These are phyloP conservation scores for Scorias spongiosa DNA, from an alignment of 2,329 filamentous ascomycete species.

Conservation along the genomic window DNA sequence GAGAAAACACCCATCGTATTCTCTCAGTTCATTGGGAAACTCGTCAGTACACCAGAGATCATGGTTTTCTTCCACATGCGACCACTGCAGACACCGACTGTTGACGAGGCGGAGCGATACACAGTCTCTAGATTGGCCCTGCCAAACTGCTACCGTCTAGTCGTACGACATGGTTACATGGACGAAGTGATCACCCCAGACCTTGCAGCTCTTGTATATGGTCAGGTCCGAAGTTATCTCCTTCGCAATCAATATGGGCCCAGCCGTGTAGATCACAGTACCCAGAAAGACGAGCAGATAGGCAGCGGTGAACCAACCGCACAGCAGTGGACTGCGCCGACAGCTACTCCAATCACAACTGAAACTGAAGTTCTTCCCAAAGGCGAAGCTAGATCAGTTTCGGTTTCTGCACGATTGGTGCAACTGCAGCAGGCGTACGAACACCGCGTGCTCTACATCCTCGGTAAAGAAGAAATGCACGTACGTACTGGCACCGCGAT, in stretches of 20 bases:
- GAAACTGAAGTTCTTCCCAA: neutral
- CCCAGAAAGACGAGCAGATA: neutral
- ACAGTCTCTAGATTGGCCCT: slow-evolving; percentile 26
- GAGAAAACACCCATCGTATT: slow-evolving; percentile 51
- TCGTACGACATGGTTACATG: slow-evolving; percentile 57
- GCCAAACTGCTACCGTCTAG: slow-evolving; percentile 51
- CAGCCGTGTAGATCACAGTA: neutral
- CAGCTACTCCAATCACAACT: neutral
- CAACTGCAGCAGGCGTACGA: slow-evolving; percentile 29
- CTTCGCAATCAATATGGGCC: slow-evolving; percentile 1
- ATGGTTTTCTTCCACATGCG: slow-evolving; percentile 63
- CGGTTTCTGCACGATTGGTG: slow-evolving; percentile 2
- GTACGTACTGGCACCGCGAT: slow-evolving; percentile 28
- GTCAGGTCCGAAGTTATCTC: slow-evolving; percentile 35
- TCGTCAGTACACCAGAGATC: slow-evolving; percentile 50
- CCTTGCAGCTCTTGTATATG: slow-evolving; percentile 43
- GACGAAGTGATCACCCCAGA: slow-evolving; percentile 54
- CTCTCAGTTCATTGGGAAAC: slow-evolving; percentile 57
- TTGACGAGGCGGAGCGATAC: slow-evolving; percentile 34
- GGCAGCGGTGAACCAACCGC: neutral
- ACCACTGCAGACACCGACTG: slow-evolving; percentile 43
- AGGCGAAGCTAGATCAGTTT: neutral
- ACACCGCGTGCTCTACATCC: slow-evolving; percentile 36
- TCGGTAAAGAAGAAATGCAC: slow-evolving; percentile 48
- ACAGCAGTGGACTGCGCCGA: neutral